These are phyloP conservation scores for Diaporthe citriasiana DNA, from an alignment of 2,329 filamentous ascomycete species.

Conservation along the genomic window DNA sequence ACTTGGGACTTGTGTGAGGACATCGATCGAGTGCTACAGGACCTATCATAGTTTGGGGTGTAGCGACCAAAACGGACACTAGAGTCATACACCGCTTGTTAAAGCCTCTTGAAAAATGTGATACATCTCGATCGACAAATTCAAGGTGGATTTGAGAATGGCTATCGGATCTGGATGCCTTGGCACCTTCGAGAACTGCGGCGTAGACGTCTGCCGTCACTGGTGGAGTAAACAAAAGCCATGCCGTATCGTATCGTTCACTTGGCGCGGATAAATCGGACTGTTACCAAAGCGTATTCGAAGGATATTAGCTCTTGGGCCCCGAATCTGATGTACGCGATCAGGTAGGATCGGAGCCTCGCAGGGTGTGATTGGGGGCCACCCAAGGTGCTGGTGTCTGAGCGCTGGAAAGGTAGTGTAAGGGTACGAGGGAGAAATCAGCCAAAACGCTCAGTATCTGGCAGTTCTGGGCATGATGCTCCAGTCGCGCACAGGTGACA, in stretches of 20 bases:
- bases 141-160: neutral
- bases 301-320: neutral
- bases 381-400: neutral
- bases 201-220: neutral
- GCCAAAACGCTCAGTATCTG: neutral
- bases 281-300: neutral
- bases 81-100: neutral
- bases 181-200: no score
- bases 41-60: neutral
- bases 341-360: constrained; percentile 6
- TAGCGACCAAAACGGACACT: neutral
- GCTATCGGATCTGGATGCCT: neutral
- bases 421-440: neutral
- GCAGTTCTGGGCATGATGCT: neutral
- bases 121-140: rapidly evolving
- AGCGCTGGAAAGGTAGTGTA: neutral
- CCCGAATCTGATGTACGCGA: constrained; percentile 4
- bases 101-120: neutral
- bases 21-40: neutral
- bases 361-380: constrained; percentile 14
- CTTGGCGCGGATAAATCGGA: neutral
- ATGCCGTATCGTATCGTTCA: neutral
- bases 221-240: neutral
- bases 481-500: constrained; percentile 18
- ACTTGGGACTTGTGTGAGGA: neutral